Conservation (phyloP, 495 filamentous ascomycete species). For the Tetracladium setigerum region DNA sequence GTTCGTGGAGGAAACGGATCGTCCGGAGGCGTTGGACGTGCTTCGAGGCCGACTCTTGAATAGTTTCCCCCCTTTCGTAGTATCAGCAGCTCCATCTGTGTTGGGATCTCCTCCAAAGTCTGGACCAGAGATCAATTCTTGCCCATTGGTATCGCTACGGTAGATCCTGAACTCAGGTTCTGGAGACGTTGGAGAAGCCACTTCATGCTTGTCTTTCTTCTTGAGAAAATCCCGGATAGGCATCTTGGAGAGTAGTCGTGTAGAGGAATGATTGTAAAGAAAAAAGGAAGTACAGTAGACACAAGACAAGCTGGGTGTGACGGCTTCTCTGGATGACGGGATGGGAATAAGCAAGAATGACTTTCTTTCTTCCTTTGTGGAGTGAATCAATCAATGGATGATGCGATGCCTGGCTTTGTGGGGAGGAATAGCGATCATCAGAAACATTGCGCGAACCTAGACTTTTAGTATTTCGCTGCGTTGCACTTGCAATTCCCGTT, state of each 20-base stretch:
- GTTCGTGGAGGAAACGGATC: slow-evolving; percentile 26
- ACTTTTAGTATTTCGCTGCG: too few relatives aligned
- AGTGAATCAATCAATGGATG: too few relatives aligned
- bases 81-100: slow-evolving; percentile 15
- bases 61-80: slow-evolving; percentile 16
- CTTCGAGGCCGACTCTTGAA: slow-evolving; percentile 42
- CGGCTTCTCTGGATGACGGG: too few relatives aligned
- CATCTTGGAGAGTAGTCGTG: slow-evolving; percentile 6
- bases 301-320: too few relatives aligned
- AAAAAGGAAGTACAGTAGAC: too few relatives aligned
- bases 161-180: slow-evolving; percentile 74
- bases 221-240: slow-evolving; percentile 19
- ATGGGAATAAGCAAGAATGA: too few relatives aligned
- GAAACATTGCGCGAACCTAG: too few relatives aligned
- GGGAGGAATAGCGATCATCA: too few relatives aligned
- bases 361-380: too few relatives aligned
- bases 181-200: slow-evolving; percentile 1
- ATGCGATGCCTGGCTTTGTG: too few relatives aligned
- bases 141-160: slow-evolving; percentile 70
- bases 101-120: slow-evolving; percentile 30
- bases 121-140: slow-evolving; percentile 69
- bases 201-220: slow-evolving; percentile 19
- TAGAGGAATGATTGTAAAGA: background rate
- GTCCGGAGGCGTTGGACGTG: slow-evolving; percentile 32
- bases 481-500: too few relatives aligned